Evolutionary conservation across 23 red algal genomes (phyloP).

Genomic region (Gracilaria domingensis): DNA sequence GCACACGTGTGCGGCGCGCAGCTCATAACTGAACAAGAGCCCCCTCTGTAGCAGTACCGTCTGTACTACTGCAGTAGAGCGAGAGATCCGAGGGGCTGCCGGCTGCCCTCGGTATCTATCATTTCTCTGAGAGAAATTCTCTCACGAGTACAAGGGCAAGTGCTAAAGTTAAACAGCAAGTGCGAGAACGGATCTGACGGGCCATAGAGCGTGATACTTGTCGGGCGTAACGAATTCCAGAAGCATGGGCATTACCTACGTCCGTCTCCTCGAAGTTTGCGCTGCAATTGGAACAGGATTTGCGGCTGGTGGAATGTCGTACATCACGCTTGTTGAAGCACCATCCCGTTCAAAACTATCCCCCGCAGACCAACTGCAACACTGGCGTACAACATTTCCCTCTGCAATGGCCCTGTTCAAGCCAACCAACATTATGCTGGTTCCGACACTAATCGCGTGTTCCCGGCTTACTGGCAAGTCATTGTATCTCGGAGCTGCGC

Average conservation of each 20-base stretch:
- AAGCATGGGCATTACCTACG: neutral
- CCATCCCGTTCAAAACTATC: slow-evolving; percentile 26
- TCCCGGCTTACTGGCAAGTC: neutral
- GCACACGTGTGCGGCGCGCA: too few species aligned
- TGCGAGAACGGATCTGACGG: neutral
- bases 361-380: slow-evolving; percentile 20
- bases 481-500: slow-evolving; percentile 29
- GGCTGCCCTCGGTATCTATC: too few species aligned
- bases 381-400: slow-evolving; percentile 30
- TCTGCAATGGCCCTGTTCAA: slow-evolving; percentile 30
- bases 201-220: neutral
- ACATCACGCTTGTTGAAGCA: slow-evolving; percentile 47
- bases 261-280: neutral
- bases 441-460: slow-evolving; percentile 9
- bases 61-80: too few species aligned
- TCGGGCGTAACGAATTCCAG: neutral
- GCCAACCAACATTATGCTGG: slow-evolving; percentile 8
- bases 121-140: too few species aligned
- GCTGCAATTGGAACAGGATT: slow-evolving; percentile 4
- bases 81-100: too few species aligned
- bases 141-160: too few species aligned
- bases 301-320: slow-evolving; percentile 43
- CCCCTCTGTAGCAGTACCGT: too few species aligned
- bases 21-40: too few species aligned
- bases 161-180: too few species aligned